phyloP scores from a whole-genome alignment of 805 yeast genomes.

The Yarrowia bubula region DNA sequence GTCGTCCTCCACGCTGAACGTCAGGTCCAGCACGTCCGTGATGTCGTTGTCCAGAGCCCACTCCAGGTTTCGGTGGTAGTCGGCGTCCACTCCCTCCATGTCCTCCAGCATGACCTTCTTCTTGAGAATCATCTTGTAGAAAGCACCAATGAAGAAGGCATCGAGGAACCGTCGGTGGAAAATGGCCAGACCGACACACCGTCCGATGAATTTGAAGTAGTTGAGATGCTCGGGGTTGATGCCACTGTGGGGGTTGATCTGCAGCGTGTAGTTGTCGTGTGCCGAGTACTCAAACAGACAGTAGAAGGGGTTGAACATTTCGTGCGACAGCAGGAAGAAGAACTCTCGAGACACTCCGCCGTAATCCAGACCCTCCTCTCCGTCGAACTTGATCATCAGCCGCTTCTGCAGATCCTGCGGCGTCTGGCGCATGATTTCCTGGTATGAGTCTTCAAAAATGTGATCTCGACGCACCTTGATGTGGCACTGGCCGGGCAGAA shows the following conservation, averaged over 20 bases:
- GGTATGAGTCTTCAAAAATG: constrained; percentile 95
- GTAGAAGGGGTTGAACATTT: constrained; percentile 97
- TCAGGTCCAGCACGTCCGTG: constrained; percentile 78
- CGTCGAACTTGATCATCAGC: constrained; percentile 96
- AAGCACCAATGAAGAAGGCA: constrained; percentile 97
- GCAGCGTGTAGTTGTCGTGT: constrained; percentile 95
- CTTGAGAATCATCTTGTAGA: constrained; percentile 94
- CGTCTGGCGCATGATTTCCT: constrained; percentile 97
- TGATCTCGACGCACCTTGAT: constrained; percentile 96
- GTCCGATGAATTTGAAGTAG: constrained; percentile 96
- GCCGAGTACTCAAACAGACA: constrained; percentile 97
- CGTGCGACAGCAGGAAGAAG: constrained; percentile 93
- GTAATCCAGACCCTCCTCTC: constrained; percentile 98
- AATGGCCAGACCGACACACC: constrained; percentile 96
- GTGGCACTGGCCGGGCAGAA: constrained; percentile 97
- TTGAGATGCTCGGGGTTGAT: constrained; percentile 97
- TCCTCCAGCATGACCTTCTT: constrained; percentile 94
- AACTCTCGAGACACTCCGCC: constrained; percentile 99
- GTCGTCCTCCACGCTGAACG: constrained; percentile 84
- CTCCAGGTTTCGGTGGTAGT: constrained; percentile 87
- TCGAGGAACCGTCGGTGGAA: constrained; percentile 97
- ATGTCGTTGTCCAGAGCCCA: constrained; percentile 97
- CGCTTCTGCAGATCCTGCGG: constrained; percentile 98
- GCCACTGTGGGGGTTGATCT: constrained; percentile 95
- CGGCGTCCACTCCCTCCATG: constrained; percentile 98